Evolutionary conservation across 208 protist genomes (phyloP).

Genomic region (Acanthamoeba lugdunensis): DNA sequence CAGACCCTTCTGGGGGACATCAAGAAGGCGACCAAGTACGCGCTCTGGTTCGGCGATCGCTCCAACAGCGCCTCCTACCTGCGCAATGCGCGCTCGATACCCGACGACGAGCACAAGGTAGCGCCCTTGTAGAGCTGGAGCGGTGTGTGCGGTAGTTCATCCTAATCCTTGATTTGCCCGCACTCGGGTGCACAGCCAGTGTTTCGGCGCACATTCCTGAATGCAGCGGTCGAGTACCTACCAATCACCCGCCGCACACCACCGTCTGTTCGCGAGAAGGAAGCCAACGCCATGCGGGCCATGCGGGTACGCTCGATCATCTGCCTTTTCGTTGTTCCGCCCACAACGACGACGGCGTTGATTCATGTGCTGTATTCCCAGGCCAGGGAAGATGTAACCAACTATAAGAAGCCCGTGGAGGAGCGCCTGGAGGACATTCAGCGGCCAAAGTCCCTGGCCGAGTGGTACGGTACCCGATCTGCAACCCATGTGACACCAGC

Average conservation of each 20-base stretch:
- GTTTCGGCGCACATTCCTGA: conserved; percentile 30
- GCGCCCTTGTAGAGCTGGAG: not conserved
- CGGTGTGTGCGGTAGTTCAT: not conserved
- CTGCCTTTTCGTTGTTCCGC: not conserved
- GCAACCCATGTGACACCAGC: not conserved
- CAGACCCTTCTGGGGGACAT: not conserved
- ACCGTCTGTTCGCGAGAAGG: not conserved
- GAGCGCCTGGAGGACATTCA: conserved; percentile 39
- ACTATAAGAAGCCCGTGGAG: conserved; percentile 50
- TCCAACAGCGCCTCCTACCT: conserved; percentile 16
- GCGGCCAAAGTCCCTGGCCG: conserved; percentile 2
- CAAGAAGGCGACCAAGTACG: not conserved
- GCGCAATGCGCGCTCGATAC: not conserved
- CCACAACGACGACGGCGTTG: not conserved
- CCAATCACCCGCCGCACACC: not conserved
- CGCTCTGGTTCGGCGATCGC: conserved; percentile 26
- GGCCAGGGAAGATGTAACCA: conserved; percentile 50
- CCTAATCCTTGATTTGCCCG: not conserved
- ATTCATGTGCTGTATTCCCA: not conserved
- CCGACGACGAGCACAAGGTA: conserved; percentile 25
- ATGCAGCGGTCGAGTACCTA: not conserved
- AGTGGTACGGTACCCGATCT: not conserved
- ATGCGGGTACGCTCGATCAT: not conserved
- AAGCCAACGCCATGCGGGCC: not conserved
- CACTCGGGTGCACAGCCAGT: not conserved